Evolutionary conservation across 2,329 filamentous ascomycete species (phyloP).

Genomic region (Metarhizium rileyi): DNA sequence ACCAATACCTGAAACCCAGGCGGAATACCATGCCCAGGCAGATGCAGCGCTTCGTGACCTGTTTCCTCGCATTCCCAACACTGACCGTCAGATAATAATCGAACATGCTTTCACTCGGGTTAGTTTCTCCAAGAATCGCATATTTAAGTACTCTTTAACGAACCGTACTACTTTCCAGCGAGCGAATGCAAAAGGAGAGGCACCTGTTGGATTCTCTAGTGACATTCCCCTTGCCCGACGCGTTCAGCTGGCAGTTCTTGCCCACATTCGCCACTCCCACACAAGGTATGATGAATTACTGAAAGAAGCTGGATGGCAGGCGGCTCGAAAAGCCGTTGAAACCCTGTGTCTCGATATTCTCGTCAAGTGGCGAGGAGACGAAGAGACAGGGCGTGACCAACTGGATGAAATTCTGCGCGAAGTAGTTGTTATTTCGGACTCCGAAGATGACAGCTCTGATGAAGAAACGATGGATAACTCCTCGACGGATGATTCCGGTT

Average conservation of each 20-base stretch:
- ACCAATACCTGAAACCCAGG: slow-evolving; percentile 48
- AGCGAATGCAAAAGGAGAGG: slow-evolving; percentile 39
- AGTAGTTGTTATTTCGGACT: slow-evolving; percentile 56
- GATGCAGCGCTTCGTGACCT: slow-evolving; percentile 53
- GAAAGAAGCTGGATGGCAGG: slow-evolving; percentile 46
- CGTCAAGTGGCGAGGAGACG: slow-evolving; percentile 63
- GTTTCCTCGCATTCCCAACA: slow-evolving; percentile 56
- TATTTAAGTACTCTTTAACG: slow-evolving; percentile 5
- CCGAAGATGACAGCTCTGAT: slow-evolving; percentile 36
- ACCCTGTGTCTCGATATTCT: slow-evolving; percentile 52
- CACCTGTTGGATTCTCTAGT: slow-evolving; percentile 46
- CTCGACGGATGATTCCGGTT: slow-evolving; percentile 18
- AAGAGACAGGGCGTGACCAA: slow-evolving; percentile 58
- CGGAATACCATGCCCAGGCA: slow-evolving; percentile 52
- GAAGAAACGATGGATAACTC: slow-evolving; percentile 25
- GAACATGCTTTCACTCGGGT: slow-evolving; percentile 55
- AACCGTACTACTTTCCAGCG: slow-evolving; percentile 27
- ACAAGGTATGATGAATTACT: slow-evolving; percentile 55
- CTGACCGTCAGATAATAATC: slow-evolving; percentile 52
- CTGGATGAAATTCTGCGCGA: slow-evolving; percentile 58
- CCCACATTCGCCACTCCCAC: slow-evolving; percentile 57
- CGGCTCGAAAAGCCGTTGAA: slow-evolving; percentile 52
- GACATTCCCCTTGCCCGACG: slow-evolving; percentile 49
- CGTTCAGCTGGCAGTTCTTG: slow-evolving; percentile 55
- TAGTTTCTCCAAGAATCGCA: slow-evolving; percentile 16